Conservation (phyloP, 129 eudicot genomes). For the Solidago caesia region DNA sequence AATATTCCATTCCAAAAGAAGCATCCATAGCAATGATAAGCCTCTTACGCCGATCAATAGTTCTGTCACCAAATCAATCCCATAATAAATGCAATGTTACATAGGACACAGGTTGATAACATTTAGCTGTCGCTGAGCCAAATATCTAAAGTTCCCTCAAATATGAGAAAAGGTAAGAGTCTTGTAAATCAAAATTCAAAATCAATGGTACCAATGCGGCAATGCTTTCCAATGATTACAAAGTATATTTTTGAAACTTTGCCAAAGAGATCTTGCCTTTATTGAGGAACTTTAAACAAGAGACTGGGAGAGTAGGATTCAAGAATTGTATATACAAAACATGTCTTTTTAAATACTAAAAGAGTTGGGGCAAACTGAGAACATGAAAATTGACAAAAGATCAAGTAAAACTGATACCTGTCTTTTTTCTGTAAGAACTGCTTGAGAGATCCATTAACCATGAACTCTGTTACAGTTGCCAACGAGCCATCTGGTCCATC, state of each 20-base stretch:
- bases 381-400: neutral
- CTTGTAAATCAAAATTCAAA: slow-evolving; percentile 1
- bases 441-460: slow-evolving; percentile 74
- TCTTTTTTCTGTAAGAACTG: slow-evolving; percentile 53
- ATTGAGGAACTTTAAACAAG: neutral
- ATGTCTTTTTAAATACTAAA: neutral
- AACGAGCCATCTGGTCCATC: slow-evolving; percentile 70
- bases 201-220: neutral
- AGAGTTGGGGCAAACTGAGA: neutral
- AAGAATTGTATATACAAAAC: neutral
- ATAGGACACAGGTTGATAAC: neutral
- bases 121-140: neutral
- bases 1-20: slow-evolving; percentile 97
- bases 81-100: neutral
- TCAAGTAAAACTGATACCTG: slow-evolving; percentile 44
- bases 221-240: neutral
- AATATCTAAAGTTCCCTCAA: neutral
- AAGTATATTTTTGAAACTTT: neutral
- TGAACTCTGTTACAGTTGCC: slow-evolving; percentile 71
- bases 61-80: slow-evolving; percentile 48
- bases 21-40: slow-evolving; percentile 98
- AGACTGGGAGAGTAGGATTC: neutral
- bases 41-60: slow-evolving; percentile 98
- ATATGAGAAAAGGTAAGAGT: neutral
- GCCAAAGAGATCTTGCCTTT: neutral